phyloP scores from a whole-genome alignment of 805 yeast species.

The Zygotorulaspora florentina region DNA sequence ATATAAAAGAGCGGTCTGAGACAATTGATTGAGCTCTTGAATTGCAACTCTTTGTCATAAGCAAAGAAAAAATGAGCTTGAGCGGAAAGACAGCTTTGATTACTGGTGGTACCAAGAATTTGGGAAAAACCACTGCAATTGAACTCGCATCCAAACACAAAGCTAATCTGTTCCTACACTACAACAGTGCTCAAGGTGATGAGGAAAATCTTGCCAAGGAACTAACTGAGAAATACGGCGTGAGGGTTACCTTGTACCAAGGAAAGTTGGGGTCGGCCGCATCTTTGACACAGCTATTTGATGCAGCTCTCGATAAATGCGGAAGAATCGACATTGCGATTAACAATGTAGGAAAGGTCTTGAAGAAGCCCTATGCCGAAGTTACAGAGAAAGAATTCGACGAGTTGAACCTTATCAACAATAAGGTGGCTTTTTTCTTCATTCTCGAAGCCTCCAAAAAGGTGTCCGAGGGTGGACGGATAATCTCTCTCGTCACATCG shows the following conservation, averaged over 20 bases:
- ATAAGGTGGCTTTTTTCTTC: slow-evolving; percentile 59
- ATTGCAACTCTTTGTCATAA: too few relatives aligned
- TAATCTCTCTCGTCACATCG: slow-evolving; percentile 58
- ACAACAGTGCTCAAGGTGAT: slow-evolving; percentile 44
- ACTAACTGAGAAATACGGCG: slow-evolving; percentile 35
- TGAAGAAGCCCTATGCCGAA: slow-evolving; percentile 56
- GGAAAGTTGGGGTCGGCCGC: slow-evolving; percentile 42
- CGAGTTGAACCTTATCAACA: slow-evolving; percentile 48
- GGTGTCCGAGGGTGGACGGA: slow-evolving; percentile 49
- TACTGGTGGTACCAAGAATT: slow-evolving; percentile 61
- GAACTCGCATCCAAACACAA: slow-evolving; percentile 52
- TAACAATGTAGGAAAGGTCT: slow-evolving; percentile 62
- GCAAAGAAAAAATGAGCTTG: slow-evolving; percentile 21
- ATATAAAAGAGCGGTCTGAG: too few relatives aligned
- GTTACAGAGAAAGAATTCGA: slow-evolving; percentile 53
- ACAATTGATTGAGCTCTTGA: too few relatives aligned
- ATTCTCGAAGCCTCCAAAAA: slow-evolving; percentile 51
- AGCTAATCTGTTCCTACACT: slow-evolving; percentile 50
- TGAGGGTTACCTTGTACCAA: slow-evolving; percentile 42
- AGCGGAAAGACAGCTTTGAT: slow-evolving; percentile 50
- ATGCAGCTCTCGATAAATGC: slow-evolving; percentile 40
- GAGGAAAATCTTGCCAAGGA: slow-evolving; percentile 37
- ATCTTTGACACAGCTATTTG: slow-evolving; percentile 44
- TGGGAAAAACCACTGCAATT: slow-evolving; percentile 50
- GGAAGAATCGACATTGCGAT: slow-evolving; percentile 60